Conservation (phyloP, 345 rosid species). For the Syzygium oleosum region DNA sequence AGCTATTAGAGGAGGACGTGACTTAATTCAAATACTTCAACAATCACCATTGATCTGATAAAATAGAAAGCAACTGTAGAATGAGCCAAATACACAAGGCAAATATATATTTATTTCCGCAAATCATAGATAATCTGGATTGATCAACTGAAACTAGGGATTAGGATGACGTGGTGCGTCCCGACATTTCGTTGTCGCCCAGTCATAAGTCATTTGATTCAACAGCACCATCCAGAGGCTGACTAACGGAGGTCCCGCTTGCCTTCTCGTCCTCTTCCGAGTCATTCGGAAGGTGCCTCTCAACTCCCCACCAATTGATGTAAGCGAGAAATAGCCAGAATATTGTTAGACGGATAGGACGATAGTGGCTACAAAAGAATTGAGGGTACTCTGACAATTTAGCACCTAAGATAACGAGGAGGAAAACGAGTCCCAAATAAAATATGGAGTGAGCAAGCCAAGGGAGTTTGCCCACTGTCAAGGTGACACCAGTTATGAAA, state of each 20-base stretch:
- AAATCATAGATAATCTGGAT: too few species aligned
- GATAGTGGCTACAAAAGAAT: background rate
- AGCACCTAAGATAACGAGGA: background rate
- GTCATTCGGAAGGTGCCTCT: background rate
- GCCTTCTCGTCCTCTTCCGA: background rate
- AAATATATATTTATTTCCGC: too few species aligned
- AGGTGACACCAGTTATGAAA: background rate
- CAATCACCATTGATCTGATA: too few species aligned
- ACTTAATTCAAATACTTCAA: too few species aligned
- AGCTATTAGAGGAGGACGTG: too few species aligned
- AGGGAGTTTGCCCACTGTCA: background rate
- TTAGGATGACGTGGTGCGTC: too few species aligned
- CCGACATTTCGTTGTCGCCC: background rate
- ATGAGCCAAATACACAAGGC: too few species aligned
- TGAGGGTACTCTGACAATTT: too few species aligned
- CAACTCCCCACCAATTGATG: background rate
- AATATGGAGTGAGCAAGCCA: background rate
- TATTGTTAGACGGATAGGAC: background rate
- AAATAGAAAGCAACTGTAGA: too few species aligned
- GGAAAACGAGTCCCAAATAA: background rate
- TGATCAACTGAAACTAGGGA: too few species aligned
- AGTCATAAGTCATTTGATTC: background rate
- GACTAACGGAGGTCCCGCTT: accelerated
- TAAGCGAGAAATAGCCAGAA: background rate
- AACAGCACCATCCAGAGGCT: background rate